phyloP scores from a whole-genome alignment of 768 basidiomycete species.

The Pleurotus eryngii region DNA sequence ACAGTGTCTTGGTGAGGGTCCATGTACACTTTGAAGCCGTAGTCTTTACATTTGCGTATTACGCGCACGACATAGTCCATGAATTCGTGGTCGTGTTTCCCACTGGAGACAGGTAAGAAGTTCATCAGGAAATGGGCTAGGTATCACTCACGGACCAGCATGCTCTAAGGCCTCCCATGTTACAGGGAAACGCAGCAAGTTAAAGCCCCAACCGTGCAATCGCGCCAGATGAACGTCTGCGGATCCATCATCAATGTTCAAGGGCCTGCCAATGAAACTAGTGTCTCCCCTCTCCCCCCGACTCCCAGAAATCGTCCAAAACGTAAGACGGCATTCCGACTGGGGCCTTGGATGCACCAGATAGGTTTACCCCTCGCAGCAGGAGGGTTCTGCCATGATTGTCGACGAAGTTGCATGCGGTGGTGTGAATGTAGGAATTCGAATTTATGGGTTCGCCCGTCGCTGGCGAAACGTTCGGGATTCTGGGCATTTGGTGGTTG shows the following conservation, averaged over 20 bases:
- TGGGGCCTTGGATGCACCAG: constrained; percentile 86
- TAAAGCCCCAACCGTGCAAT: constrained; percentile 93
- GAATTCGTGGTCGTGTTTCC: constrained; percentile 85
- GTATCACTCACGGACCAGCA: constrained; percentile 81
- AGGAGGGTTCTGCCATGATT: constrained; percentile 71
- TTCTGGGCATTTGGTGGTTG: constrained; percentile 41
- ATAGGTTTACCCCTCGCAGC: constrained; percentile 92
- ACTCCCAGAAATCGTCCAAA: constrained; percentile 79
- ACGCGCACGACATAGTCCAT: constrained; percentile 90
- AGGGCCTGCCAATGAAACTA: constrained; percentile 72
- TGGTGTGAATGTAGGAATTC: constrained; percentile 58
- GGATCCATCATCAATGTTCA: constrained; percentile 81
- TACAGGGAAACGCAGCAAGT: constrained; percentile 78
- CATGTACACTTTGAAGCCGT: constrained; percentile 89
- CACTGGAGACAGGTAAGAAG: constrained; percentile 40
- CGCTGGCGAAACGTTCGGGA: constrained; percentile 56
- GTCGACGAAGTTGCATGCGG: constrained; percentile 70
- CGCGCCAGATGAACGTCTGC: constrained; percentile 84
- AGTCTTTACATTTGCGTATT: constrained; percentile 86
- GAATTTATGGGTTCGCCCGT: constrained; percentile 46
- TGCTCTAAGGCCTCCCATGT: constrained; percentile 96
- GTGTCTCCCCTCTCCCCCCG: constrained; percentile 63
- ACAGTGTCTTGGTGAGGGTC: constrained; percentile 97
- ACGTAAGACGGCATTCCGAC: constrained; percentile 62
- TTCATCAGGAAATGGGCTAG: constrained; percentile 6